These are phyloP conservation scores for Manihot esculenta DNA, from an alignment of 441 rosid genomes.

Conservation along the genomic window DNA sequence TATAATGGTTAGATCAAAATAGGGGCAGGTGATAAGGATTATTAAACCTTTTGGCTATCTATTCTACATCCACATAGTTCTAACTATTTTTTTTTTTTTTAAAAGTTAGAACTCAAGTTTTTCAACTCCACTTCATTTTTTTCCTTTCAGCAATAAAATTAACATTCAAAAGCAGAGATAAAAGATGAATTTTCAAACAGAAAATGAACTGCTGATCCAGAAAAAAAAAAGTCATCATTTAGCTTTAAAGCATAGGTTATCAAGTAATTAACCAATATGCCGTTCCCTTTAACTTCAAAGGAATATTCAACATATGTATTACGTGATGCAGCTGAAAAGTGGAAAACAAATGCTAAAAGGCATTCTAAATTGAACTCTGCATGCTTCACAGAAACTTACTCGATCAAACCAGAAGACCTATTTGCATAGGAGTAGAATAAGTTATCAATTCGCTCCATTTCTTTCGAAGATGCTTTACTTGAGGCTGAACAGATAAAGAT, in stretches of 20 bases:
- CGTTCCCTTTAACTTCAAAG: neutral
- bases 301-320: neutral
- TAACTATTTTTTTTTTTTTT: no score
- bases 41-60: neutral
- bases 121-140: no score
- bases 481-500: slow-evolving; percentile 48
- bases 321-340: neutral
- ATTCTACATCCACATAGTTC: neutral
- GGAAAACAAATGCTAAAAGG: neutral
- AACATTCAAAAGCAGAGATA: neutral
- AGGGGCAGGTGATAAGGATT: neutral
- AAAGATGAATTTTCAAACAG: neutral
- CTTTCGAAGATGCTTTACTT: slow-evolving; percentile 82
- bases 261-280: neutral
- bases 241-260: neutral
- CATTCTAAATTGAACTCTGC: neutral
- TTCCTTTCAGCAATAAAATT: neutral
- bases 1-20: neutral
- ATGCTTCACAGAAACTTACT: slow-evolving; percentile 52
- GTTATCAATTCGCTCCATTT: slow-evolving; percentile 88
- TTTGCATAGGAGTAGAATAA: slow-evolving; percentile 67
- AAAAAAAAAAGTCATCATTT: no score
- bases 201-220: no score
- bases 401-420: slow-evolving; percentile 72
- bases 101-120: no score